Percentiles rank a stretch among this genome's conserved stretches.
These are phyloP conservation scores for Sugiyamaella grinbergsii DNA, from an alignment of 1,139 yeast species.

Conservation along the genomic window DNA sequence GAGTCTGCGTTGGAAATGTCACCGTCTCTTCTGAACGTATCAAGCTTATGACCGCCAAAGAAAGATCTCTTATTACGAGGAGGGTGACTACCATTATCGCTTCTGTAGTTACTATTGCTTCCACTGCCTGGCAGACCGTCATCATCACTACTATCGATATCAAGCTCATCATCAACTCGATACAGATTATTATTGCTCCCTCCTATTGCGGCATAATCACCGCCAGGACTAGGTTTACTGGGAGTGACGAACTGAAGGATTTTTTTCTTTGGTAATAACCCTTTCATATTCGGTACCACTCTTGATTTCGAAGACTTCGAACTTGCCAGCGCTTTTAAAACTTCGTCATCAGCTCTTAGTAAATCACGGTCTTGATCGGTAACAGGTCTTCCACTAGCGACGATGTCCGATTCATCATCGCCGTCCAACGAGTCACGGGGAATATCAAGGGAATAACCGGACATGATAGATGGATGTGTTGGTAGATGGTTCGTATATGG, in stretches of 20 bases:
- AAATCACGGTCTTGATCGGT: slow-evolving; percentile 36
- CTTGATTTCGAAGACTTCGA: slow-evolving; percentile 17
- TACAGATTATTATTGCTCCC: slow-evolving; percentile 13
- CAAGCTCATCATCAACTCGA: slow-evolving; percentile 14
- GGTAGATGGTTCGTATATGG: too few species aligned
- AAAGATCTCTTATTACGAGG: slow-evolving; percentile 5
- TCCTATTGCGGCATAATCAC: slow-evolving; percentile 16
- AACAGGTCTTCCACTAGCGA: slow-evolving; percentile 32
- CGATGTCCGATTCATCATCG: slow-evolving; percentile 36
- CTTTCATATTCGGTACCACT: slow-evolving; percentile 16
- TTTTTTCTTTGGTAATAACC: slow-evolving; percentile 27
- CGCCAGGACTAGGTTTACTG: slow-evolving; percentile 12
- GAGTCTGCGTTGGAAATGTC: slow-evolving; percentile 6
- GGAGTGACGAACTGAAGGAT: slow-evolving; percentile 24
- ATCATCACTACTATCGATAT: slow-evolving; percentile 13
- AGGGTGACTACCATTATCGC: not conserved
- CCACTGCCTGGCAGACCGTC: slow-evolving; percentile 1
- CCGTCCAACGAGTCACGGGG: slow-evolving; percentile 29
- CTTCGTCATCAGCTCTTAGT: slow-evolving; percentile 37
- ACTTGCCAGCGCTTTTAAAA: slow-evolving; percentile 31
- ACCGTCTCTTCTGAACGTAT: slow-evolving; percentile 20
- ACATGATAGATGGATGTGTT: slow-evolving; percentile 8
- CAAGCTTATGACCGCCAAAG: slow-evolving; percentile 20
- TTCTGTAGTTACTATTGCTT: not conserved
- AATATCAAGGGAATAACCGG: slow-evolving; percentile 13